These are phyloP conservation scores for Nematocida major DNA, from an alignment of 371 early-diverging fungal species.

Conservation along the genomic window DNA sequence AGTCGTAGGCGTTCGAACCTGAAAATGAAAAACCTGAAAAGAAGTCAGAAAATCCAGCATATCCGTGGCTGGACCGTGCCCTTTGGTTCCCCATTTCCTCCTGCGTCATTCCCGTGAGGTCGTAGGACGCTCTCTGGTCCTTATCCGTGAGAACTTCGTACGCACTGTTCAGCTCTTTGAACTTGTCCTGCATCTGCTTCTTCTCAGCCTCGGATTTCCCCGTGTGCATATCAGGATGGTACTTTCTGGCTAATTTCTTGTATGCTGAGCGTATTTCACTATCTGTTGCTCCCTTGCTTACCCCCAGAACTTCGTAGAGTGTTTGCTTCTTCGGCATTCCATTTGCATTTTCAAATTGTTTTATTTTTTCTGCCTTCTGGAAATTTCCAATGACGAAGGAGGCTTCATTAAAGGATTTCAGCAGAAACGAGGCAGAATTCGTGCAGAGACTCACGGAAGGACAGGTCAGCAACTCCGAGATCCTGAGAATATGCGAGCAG, in stretches of 20 bases:
- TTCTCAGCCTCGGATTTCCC: constrained; percentile 74
- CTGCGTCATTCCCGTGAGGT: constrained; percentile 24
- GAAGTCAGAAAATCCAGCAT: background rate
- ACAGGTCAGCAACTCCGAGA: background rate
- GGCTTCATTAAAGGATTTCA: background rate
- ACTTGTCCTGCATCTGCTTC: constrained; percentile 76
- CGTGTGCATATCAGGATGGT: constrained; percentile 81
- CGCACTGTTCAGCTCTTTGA: constrained; percentile 47
- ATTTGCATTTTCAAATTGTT: background rate
- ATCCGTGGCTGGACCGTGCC: background rate
- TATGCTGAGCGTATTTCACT: constrained; percentile 86
- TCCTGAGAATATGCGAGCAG: constrained; percentile 25
- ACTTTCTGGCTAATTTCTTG: constrained; percentile 79
- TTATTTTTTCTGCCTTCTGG: constrained; percentile 23
- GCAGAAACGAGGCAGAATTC: background rate
- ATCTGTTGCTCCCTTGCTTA: constrained; percentile 73
- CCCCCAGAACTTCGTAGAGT: constrained; percentile 69
- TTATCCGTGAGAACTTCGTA: constrained; percentile 38
- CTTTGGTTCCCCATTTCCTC: background rate
- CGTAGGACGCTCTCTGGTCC: constrained; percentile 25
- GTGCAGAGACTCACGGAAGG: constrained; percentile 11
- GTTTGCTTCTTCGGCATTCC: constrained; percentile 40
- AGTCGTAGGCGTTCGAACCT: too few species aligned
- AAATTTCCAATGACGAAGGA: constrained; percentile 25
- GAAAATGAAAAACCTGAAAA: too few species aligned